Percentiles rank a stretch among this genome's conserved stretches.
Evolutionary conservation across 2,329 filamentous ascomycete species (phyloP).

Genomic region (Herpotrichia juniperi): DNA sequence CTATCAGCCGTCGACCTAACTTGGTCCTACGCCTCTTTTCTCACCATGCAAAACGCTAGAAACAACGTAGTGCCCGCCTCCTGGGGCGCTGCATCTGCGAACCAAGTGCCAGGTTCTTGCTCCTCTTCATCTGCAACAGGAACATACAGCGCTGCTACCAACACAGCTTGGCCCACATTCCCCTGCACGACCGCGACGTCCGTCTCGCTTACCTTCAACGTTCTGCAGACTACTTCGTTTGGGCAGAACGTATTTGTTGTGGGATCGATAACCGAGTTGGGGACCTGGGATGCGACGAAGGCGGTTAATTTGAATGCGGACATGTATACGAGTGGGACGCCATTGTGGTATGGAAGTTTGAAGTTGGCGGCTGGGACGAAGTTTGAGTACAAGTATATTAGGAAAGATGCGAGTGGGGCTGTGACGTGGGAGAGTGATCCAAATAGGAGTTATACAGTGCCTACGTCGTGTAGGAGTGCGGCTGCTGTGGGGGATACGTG

Average conservation of each 20-base stretch:
- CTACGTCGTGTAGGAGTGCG: constrained; percentile 24
- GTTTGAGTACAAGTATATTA: constrained; percentile 54
- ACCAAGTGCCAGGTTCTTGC: constrained; percentile 59
- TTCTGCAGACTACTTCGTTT: constrained; percentile 54
- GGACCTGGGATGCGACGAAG: constrained; percentile 49
- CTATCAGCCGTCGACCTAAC: constrained; percentile 71
- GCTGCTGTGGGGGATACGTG: constrained; percentile 25
- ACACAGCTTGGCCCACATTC: constrained; percentile 21
- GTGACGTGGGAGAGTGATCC: constrained; percentile 52
- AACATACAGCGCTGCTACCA: constrained; percentile 59
- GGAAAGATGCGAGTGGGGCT: constrained; percentile 51
- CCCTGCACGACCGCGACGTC: constrained; percentile 26
- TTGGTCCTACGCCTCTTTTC: constrained; percentile 75
- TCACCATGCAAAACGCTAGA: constrained; percentile 59
- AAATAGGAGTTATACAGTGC: constrained; percentile 48
- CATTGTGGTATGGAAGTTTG: constrained; percentile 52
- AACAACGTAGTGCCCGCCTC: constrained; percentile 56
- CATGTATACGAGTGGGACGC: constrained; percentile 51
- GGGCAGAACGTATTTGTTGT: constrained; percentile 56
- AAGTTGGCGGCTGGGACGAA: constrained; percentile 48
- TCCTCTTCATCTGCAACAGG: constrained; percentile 39
- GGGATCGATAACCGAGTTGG: constrained; percentile 51
- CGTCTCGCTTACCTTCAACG: constrained; percentile 50
- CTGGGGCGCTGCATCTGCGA: constrained; percentile 58
- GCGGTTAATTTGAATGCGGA: constrained; percentile 48